These are phyloP conservation scores for Crithidia thermophila DNA, from an alignment of 208 protist species.

Conservation along the genomic window DNA sequence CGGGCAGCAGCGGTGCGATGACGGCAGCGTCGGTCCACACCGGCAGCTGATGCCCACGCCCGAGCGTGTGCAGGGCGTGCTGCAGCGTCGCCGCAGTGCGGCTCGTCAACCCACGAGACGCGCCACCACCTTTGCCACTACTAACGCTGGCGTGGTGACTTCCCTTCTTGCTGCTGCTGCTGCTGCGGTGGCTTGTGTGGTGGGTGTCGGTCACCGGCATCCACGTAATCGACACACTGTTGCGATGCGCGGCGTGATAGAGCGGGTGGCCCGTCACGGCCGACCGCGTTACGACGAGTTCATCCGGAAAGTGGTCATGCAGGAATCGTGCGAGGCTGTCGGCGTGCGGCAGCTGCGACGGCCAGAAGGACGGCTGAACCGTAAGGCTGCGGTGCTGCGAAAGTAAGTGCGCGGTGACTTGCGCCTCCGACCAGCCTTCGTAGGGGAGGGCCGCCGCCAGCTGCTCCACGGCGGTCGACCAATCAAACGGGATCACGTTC, in stretches of 20 bases:
- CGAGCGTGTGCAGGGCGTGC: constrained; percentile 52
- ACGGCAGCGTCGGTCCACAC: constrained; percentile 57
- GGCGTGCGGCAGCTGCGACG: constrained; percentile 6
- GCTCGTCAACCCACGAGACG: too few species aligned
- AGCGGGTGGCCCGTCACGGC: constrained; percentile 47
- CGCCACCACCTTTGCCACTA: too few species aligned
- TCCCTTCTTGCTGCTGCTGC: too few species aligned
- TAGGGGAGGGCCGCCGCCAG: constrained; percentile 46
- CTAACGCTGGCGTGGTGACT: too few species aligned
- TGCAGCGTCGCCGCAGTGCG: too few species aligned
- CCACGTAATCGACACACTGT: constrained; percentile 34
- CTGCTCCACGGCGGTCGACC: constrained; percentile 36
- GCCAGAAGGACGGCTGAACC: constrained; percentile 6
- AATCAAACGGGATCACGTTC: constrained; percentile 56
- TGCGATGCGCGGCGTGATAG: constrained; percentile 37
- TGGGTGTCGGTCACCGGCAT: background rate
- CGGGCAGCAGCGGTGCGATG: constrained; percentile 46
- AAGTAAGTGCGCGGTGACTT: constrained; percentile 35
- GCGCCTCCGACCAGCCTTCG: constrained; percentile 67
- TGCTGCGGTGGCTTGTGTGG: background rate
- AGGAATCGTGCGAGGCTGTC: constrained; percentile 46
- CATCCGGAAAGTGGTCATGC: constrained; percentile 33
- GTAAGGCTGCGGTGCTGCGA: constrained; percentile 24
- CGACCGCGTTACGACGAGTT: constrained; percentile 63
- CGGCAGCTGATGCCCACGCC: constrained; percentile 54